Evolutionary conservation across 2,329 filamentous ascomycete species (phyloP).

Genomic region (Stagonosporopsis vannaccii): DNA sequence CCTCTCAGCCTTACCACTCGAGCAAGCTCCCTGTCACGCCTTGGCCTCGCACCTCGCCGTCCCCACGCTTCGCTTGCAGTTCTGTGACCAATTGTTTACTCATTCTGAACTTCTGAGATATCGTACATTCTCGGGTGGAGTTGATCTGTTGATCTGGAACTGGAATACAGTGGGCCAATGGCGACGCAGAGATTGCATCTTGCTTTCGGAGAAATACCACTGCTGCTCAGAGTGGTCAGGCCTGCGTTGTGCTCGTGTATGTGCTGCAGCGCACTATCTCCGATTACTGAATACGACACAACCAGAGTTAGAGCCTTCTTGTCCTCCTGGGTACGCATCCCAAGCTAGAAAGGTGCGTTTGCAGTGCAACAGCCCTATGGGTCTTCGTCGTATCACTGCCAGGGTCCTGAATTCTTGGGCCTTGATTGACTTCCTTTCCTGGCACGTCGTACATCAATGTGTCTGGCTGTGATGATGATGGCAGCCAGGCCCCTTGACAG

Average conservation of each 20-base stretch:
- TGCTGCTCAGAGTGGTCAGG: conserved; percentile 1
- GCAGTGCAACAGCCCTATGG: conserved; percentile 12
- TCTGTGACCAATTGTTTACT: conserved; percentile 6
- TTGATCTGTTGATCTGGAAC: conserved; percentile 7
- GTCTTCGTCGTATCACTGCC: background rate
- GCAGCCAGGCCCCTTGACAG: background rate
- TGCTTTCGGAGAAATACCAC: conserved; percentile 12
- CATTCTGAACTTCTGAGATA: background rate
- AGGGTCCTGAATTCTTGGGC: background rate
- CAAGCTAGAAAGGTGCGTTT: conserved; percentile 8
- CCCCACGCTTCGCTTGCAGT: conserved; percentile 24
- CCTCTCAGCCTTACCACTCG: conserved; percentile 31
- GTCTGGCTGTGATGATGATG: background rate
- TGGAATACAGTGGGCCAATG: conserved; percentile 4
- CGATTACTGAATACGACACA: conserved; percentile 20
- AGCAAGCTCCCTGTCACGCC: conserved; percentile 7
- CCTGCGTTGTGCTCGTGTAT: conserved; percentile 13
- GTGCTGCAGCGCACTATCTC: conserved; percentile 24
- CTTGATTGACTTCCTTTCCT: conserved; percentile 17
- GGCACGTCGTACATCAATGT: conserved; percentile 9
- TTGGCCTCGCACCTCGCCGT: conserved; percentile 11
- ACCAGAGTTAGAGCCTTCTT: conserved; percentile 9
- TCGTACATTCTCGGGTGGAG: background rate
- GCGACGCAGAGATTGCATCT: background rate
- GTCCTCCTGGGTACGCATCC: conserved; percentile 3